phyloP scores from a whole-genome alignment of 169 alveolate species.

The Perkinsus chesapeaki region DNA sequence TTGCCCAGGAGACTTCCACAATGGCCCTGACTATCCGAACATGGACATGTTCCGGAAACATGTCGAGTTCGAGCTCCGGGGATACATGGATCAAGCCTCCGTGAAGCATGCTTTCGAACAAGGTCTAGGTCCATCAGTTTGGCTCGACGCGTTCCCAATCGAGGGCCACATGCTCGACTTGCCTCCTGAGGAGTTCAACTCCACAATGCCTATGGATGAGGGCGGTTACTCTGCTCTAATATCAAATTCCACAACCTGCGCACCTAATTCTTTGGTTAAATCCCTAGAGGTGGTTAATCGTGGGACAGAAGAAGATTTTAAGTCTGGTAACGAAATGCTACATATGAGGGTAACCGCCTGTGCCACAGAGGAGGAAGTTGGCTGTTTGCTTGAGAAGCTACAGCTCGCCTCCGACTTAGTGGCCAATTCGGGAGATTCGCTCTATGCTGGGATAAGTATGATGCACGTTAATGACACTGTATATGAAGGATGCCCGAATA shows the following conservation, averaged over 20 bases:
- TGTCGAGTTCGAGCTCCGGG: background rate
- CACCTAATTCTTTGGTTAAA: background rate
- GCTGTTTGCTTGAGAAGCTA: background rate
- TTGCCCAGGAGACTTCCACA: background rate
- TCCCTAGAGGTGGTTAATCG: background rate
- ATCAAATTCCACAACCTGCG: background rate
- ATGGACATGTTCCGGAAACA: background rate
- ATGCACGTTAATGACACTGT: background rate
- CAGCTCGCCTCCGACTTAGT: background rate
- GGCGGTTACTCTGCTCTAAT: background rate
- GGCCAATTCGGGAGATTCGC: background rate
- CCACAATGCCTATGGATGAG: background rate
- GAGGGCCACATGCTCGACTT: background rate
- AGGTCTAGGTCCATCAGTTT: background rate
- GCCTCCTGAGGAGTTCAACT: background rate
- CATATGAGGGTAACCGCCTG: background rate
- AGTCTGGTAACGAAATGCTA: background rate
- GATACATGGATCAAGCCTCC: background rate
- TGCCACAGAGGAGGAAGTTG: background rate
- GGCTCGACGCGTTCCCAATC: background rate
- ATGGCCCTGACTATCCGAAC: background rate
- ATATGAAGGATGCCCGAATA: background rate
- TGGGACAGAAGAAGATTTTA: background rate
- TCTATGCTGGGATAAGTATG: background rate
- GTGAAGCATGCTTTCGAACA: background rate